Evolutionary conservation across 2,329 filamentous ascomycete genomes (phyloP).

Genomic region (Stachybotrys echinatus): DNA sequence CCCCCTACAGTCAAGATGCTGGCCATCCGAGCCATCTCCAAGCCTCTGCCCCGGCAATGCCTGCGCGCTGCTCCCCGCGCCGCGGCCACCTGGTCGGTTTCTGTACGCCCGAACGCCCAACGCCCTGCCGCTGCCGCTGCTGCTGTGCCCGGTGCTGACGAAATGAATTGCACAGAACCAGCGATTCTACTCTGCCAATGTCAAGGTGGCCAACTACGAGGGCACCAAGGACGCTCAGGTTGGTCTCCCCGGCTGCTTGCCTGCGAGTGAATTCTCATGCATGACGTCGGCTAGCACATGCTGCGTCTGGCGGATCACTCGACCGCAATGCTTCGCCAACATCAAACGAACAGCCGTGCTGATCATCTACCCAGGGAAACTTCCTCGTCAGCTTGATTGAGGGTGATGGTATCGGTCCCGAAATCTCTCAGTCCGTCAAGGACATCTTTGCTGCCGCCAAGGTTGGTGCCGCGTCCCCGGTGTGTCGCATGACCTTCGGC

Average conservation of each 20-base stretch:
- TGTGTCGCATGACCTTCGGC: constrained; percentile 15
- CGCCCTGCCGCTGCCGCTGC: background rate
- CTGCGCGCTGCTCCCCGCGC: constrained; percentile 62
- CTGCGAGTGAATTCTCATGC: background rate
- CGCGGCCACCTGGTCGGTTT: constrained; percentile 32
- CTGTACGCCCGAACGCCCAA: constrained; percentile 20
- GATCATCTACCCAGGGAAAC: constrained; percentile 62
- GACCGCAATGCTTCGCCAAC: constrained; percentile 21
- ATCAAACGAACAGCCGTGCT: constrained; percentile 29
- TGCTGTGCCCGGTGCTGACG: constrained; percentile 9
- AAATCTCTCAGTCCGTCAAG: constrained; percentile 97
- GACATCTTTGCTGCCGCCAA: constrained; percentile 96
- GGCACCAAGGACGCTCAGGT: constrained; percentile 85
- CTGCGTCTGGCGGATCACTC: constrained; percentile 14
- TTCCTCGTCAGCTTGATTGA: constrained; percentile 96
- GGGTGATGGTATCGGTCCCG: constrained; percentile 96
- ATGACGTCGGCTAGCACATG: background rate
- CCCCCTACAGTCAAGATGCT: constrained; percentile 58
- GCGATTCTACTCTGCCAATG: constrained; percentile 59
- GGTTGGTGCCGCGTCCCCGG: constrained; percentile 44
- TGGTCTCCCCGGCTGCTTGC: constrained; percentile 34
- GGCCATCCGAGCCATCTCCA: constrained; percentile 71
- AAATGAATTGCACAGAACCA: constrained; percentile 34
- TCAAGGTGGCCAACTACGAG: constrained; percentile 87
- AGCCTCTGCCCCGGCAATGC: constrained; percentile 72